Conservation (phyloP, 352 stramenopile species). For the Pythium folliculosum region DNA sequence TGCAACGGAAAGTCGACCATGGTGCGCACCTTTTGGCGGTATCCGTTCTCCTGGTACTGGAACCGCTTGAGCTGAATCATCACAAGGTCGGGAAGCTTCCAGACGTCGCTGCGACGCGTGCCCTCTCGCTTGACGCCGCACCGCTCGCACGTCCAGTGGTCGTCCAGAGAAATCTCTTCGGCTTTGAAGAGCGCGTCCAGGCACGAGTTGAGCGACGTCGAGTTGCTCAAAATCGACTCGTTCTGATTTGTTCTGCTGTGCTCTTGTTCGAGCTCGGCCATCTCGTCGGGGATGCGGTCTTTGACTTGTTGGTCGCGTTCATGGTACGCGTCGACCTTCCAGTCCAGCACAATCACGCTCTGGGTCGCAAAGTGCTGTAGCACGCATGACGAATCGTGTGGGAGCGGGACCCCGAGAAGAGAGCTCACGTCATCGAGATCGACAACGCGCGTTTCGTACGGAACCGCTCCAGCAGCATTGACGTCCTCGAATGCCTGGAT, state of each 20-base stretch:
- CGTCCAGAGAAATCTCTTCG: conserved; percentile 71
- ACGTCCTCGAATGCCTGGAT: conserved; percentile 27
- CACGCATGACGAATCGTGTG: conserved; percentile 51
- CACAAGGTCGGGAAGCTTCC: conserved; percentile 75
- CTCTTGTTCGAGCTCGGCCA: conserved; percentile 34
- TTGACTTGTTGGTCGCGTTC: conserved; percentile 31
- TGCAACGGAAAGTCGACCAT: conserved; percentile 81
- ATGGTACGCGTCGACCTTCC: conserved; percentile 33
- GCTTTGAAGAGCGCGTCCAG: conserved; percentile 72
- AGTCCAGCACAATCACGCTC: conserved; percentile 81
- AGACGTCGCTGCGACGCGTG: conserved; percentile 62
- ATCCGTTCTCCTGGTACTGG: conserved; percentile 84
- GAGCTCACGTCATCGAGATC: conserved; percentile 61
- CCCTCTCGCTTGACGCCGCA: conserved; percentile 68
- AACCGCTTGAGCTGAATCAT: conserved; percentile 92
- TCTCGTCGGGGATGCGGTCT: conserved; percentile 34
- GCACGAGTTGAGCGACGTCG: conserved; percentile 60
- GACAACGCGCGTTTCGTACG: conserved; percentile 59
- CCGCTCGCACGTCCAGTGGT: conserved; percentile 73
- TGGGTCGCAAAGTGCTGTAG: conserved; percentile 72
- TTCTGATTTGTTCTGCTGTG: conserved; percentile 11
- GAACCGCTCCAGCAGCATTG: conserved; percentile 20
- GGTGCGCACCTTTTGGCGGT: conserved; percentile 80
- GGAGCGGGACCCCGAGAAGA: conserved; percentile 39
- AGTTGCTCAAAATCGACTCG: conserved; percentile 31